Percentiles rank a stretch among this genome's conserved stretches.
phyloP scores from a whole-genome alignment of 176 grass and related monocot genomes.

The Bonia amplexicaulis region DNA sequence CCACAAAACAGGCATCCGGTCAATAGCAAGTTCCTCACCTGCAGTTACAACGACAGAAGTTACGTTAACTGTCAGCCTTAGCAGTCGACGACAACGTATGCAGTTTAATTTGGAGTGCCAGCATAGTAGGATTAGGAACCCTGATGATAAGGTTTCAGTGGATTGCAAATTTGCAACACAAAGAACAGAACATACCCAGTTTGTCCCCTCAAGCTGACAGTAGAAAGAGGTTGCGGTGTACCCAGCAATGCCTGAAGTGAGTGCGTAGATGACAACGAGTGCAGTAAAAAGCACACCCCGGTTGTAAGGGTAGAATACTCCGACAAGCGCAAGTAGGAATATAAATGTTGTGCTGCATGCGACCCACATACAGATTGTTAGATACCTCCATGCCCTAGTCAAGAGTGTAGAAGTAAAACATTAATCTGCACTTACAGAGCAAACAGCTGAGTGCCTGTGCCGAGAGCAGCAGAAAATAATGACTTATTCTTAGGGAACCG shows the following conservation, averaged over 20 bases:
- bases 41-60: background rate
- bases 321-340: slow-evolving; percentile 92
- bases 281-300: slow-evolving; percentile 93
- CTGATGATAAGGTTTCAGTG: no score
- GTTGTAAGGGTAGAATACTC: slow-evolving; percentile 98
- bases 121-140: background rate
- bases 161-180: background rate
- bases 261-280: slow-evolving; percentile 93
- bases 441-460: slow-evolving; percentile 90
- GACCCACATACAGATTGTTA: background rate
- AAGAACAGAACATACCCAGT: slow-evolving; percentile 62
- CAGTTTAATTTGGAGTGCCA: background rate
- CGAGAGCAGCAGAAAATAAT: slow-evolving; percentile 83
- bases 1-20: slow-evolving; percentile 90
- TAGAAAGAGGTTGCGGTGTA: slow-evolving; percentile 91
- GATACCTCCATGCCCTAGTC: background rate
- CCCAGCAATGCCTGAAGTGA: slow-evolving; percentile 96
- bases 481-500: slow-evolving; percentile 88
- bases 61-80: background rate
- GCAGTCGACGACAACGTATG: no score
- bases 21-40: slow-evolving; percentile 94
- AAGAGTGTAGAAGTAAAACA: no score
- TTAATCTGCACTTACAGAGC: slow-evolving; percentile 53
- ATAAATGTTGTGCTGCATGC: slow-evolving; percentile 84
- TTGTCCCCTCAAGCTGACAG: slow-evolving; percentile 82